These are phyloP conservation scores for Drosera spatulata DNA, from an alignment of 179 eudicot genomes.

Conservation along the genomic window DNA sequence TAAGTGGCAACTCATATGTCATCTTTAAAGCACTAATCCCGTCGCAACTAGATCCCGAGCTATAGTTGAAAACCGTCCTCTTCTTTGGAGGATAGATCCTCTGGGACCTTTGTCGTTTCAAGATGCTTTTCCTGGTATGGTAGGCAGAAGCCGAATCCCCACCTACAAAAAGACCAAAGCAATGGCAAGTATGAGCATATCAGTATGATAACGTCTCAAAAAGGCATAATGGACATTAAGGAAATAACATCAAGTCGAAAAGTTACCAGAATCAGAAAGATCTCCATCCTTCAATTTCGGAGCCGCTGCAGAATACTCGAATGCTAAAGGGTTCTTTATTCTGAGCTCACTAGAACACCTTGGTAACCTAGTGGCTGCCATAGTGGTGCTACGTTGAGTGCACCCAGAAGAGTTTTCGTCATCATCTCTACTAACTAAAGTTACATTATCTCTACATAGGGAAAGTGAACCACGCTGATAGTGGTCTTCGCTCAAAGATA, in stretches of 20 bases:
- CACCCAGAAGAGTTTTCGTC: conserved; percentile 80
- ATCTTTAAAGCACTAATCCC: conserved; percentile 26
- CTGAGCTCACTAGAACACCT: conserved; percentile 44
- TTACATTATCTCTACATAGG: conserved; percentile 40
- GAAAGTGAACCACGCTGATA: conserved; percentile 31
- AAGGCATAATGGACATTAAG: neutral
- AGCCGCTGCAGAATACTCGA: conserved; percentile 47
- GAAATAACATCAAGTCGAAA: neutral
- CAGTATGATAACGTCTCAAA: neutral
- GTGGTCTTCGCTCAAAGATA: conserved; percentile 24
- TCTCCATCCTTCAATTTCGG: conserved; percentile 37
- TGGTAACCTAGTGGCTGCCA: conserved; percentile 37
- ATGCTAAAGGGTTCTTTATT: conserved; percentile 47
- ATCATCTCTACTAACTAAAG: conserved; percentile 81
- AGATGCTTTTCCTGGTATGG: conserved; percentile 33
- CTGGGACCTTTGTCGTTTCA: conserved; percentile 54
- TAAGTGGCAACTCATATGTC: conserved; percentile 26
- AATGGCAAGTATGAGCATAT: neutral
- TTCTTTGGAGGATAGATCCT: conserved; percentile 81
- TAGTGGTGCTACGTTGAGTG: conserved; percentile 38
- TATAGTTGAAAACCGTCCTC: conserved; percentile 40
- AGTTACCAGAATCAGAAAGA: conserved; percentile 41
- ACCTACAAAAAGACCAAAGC: conserved; percentile 16
- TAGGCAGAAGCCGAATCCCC: conserved; percentile 33
- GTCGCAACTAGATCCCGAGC: conserved; percentile 32